Percentiles rank a stretch among this genome's conserved stretches.
Conservation (phyloP, 2,329 filamentous ascomycete species). For the Penicillium polonicum region DNA sequence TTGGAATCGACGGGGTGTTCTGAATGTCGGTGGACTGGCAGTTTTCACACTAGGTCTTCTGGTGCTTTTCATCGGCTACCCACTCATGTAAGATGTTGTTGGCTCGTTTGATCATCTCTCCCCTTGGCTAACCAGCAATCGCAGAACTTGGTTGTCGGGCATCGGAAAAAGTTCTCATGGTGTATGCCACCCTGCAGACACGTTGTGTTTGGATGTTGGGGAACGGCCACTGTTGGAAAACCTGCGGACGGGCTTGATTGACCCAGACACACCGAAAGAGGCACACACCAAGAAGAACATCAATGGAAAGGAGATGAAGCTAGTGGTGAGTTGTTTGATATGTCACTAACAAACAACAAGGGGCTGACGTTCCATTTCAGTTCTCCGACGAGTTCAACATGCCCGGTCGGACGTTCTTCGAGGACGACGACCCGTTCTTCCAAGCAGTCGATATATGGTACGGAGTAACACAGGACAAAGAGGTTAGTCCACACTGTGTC, state of each 20-base stretch:
- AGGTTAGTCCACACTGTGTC: constrained; percentile 45
- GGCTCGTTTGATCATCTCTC: neutral
- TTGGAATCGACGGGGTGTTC: constrained; percentile 61
- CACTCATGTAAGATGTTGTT: constrained; percentile 59
- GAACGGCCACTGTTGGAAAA: constrained; percentile 58
- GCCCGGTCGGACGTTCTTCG: constrained; percentile 67
- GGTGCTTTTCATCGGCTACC: constrained; percentile 67
- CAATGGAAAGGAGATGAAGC: constrained; percentile 61
- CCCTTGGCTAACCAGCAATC: neutral
- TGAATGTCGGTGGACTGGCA: constrained; percentile 63
- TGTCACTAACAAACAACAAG: no score
- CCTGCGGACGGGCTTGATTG: constrained; percentile 60
- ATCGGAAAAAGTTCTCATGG: constrained; percentile 29
- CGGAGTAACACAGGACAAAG: constrained; percentile 67
- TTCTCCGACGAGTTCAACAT: constrained; percentile 73
- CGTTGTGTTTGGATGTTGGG: constrained; percentile 52
- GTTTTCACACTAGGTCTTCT: constrained; percentile 62
- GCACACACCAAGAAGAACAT: constrained; percentile 56
- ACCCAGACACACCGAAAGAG: constrained; percentile 64
- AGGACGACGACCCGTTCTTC: constrained; percentile 68
- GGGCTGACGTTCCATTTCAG: constrained; percentile 30
- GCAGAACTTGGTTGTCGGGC: constrained; percentile 58
- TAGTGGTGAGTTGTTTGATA: constrained; percentile 53
- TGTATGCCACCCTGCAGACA: constrained; percentile 39
- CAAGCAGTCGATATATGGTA: constrained; percentile 70